A percentile compares a stretch with the other conserved stretches of the same genome.
These are phyloP conservation scores for Pestalotiopsis sp. DNA, from an alignment of 2,329 filamentous ascomycete species.

Conservation along the genomic window DNA sequence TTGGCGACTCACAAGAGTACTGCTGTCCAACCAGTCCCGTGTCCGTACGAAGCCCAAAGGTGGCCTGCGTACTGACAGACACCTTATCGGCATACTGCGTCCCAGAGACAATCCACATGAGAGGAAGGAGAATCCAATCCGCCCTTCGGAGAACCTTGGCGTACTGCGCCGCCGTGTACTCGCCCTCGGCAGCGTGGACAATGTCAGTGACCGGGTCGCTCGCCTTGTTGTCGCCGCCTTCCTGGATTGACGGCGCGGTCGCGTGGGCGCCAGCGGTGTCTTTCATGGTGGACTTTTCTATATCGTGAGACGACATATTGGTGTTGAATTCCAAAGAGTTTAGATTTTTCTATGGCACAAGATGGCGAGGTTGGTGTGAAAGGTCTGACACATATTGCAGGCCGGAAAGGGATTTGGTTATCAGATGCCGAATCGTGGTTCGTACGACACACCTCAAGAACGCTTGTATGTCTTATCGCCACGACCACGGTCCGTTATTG, in stretches of 20 bases:
- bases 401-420: not conserved
- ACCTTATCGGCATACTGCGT: constrained; percentile 33
- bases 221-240: not conserved
- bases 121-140: constrained; percentile 30
- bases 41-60: constrained; percentile 32
- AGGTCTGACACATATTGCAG: not conserved
- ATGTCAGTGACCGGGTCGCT: constrained; percentile 1
- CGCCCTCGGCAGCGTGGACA: constrained; percentile 1
- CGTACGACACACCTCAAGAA: not conserved
- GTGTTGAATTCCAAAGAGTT: not conserved
- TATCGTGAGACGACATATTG: not conserved
- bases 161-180: constrained; percentile 24
- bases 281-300: not conserved
- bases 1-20: constrained; percentile 25
- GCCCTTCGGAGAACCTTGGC: constrained; percentile 32
- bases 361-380: not conserved
- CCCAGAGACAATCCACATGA: constrained; percentile 33
- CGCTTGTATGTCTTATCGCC: not conserved
- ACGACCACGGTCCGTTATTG: not conserved
- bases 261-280: not conserved
- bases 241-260: not conserved
- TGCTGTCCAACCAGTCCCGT: constrained; percentile 31
- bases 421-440: not conserved
- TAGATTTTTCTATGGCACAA: not conserved
- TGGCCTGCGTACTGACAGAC: constrained; percentile 30